These are phyloP conservation scores for Psilocybe sp. DNA, from an alignment of 768 basidiomycete genomes.

Conservation along the genomic window DNA sequence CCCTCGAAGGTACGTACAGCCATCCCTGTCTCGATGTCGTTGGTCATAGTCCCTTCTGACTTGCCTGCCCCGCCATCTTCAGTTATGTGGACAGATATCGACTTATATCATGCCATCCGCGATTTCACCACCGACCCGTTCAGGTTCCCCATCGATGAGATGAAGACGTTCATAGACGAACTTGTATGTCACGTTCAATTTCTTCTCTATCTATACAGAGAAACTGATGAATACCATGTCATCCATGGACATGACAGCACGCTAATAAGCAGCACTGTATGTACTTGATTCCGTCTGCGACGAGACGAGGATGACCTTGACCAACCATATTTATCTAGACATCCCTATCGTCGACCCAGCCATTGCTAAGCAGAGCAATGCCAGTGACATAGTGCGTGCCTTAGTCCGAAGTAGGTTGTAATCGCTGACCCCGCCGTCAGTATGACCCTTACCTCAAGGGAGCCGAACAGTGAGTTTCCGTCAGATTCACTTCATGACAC, in stretches of 20 bases:
- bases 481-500: too few species aligned
- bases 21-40: conserved; percentile 4
- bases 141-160: conserved; percentile 53
- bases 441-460: conserved; percentile 70
- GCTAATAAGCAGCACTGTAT: conserved; percentile 16
- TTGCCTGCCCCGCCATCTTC: background rate
- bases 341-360: conserved; percentile 73
- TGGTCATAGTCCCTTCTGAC: background rate
- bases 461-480: conserved; percentile 41
- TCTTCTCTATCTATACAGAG: too few species aligned
- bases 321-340: conserved; percentile 32
- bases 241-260: conserved; percentile 1
- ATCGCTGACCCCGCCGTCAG: conserved; percentile 26
- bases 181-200: background rate
- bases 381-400: conserved; percentile 55
- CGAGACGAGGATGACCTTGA: conserved; percentile 2
- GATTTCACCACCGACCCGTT: conserved; percentile 71
- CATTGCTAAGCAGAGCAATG: conserved; percentile 53
- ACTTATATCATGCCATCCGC: conserved; percentile 64
- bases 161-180: conserved; percentile 29
- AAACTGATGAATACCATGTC: background rate
- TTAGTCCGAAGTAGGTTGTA: too few species aligned
- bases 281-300: conserved; percentile 24
- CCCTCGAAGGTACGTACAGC: conserved; percentile 58
- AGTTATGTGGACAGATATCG: conserved; percentile 83